Percentiles rank a stretch among this genome's conserved stretches.
These are phyloP conservation scores for Blastosporella zonata DNA, from an alignment of 1,284 basidiomycete species.

Conservation along the genomic window DNA sequence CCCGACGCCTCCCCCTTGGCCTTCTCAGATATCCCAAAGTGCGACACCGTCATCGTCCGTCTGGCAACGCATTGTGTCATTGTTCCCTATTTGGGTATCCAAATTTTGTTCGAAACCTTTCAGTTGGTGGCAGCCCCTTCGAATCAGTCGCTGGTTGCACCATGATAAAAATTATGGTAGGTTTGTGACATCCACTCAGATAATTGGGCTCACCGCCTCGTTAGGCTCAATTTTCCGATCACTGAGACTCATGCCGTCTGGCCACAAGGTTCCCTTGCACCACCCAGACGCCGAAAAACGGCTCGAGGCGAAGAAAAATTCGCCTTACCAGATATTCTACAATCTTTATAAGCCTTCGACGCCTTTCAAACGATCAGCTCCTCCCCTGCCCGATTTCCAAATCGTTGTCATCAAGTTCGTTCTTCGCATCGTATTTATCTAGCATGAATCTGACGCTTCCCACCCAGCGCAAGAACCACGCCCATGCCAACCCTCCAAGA, in stretches of 20 bases:
- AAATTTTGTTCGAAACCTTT: constrained; percentile 31
- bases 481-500: constrained; percentile 72
- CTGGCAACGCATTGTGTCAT: constrained; percentile 29
- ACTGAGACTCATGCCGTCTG: constrained; percentile 75
- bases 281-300: constrained; percentile 23
- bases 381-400: constrained; percentile 83
- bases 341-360: constrained; percentile 91
- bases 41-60: constrained; percentile 24
- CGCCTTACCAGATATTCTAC: constrained; percentile 84
- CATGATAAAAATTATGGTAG: constrained; percentile 48
- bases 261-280: constrained; percentile 42
- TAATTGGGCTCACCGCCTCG: constrained; percentile 5
- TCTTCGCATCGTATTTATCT: not conserved
- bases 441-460: constrained; percentile 6
- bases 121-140: constrained; percentile 63
- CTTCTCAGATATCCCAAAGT: constrained; percentile 6
- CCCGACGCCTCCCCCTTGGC: constrained; percentile 44
- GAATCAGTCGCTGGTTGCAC: constrained; percentile 42
- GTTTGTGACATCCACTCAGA: constrained; percentile 13
- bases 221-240: constrained; percentile 68
- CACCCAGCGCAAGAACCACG: constrained; percentile 63
- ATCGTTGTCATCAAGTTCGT: constrained; percentile 84
- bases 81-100: constrained; percentile 33
- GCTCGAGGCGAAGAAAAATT: constrained; percentile 24
- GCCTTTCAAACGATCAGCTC: constrained; percentile 76